A percentile compares a stretch with the other conserved stretches of the same genome.
Conservation (phyloP, 495 filamentous ascomycete genomes). For the Alectoria sarmentosa region DNA sequence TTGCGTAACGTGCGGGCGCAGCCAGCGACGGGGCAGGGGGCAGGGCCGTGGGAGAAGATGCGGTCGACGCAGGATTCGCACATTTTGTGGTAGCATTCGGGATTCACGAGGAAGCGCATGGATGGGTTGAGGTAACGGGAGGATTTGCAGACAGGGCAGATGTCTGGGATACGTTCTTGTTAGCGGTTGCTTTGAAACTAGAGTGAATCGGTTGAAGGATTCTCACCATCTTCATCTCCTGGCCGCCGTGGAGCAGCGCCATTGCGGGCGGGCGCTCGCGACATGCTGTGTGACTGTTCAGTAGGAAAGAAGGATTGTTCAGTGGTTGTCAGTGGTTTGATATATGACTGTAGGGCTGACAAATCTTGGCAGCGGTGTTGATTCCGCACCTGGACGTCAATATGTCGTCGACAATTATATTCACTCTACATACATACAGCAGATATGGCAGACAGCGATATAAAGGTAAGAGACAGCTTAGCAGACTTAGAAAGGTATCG, state of each 20-base stretch:
- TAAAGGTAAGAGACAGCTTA: constrained; percentile 20
- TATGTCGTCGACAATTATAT: neutral
- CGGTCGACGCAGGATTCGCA: constrained; percentile 91
- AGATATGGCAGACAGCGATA: neutral
- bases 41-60: constrained; percentile 84
- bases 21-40: constrained; percentile 80
- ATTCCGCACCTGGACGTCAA: neutral
- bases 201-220: neutral
- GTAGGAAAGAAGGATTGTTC: neutral
- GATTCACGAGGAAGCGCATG: constrained; percentile 92
- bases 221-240: constrained; percentile 47
- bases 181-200: constrained; percentile 13
- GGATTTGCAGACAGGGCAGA: constrained; percentile 95
- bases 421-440: neutral
- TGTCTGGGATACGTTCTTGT: constrained; percentile 46
- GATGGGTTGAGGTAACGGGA: constrained; percentile 88
- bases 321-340: neutral
- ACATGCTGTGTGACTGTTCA: constrained; percentile 15
- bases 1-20: constrained; percentile 82
- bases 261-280: constrained; percentile 16
- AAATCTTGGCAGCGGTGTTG: constrained; percentile 9
- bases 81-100: constrained; percentile 99
- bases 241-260: constrained; percentile 24
- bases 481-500: constrained; percentile 65
- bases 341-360: constrained; percentile 19